These are phyloP conservation scores for Fusarium sp. DNA, from an alignment of 2,329 filamentous ascomycete species.

Conservation along the genomic window DNA sequence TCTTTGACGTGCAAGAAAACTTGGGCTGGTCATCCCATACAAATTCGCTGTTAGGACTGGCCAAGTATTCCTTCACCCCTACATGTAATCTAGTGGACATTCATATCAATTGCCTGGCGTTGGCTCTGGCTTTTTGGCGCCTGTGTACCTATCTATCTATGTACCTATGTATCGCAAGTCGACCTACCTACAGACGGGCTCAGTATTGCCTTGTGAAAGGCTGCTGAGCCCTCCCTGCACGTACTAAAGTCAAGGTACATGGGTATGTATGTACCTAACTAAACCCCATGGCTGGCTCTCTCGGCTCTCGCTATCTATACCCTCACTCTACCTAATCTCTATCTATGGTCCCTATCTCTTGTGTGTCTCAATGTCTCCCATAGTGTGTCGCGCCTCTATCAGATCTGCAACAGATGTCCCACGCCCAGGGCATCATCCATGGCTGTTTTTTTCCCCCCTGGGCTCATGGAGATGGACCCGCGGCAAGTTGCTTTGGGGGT, in stretches of 20 bases:
- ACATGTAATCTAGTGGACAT: background rate
- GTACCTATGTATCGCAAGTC: conserved; percentile 20
- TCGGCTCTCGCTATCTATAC: conserved; percentile 16
- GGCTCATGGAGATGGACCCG: conserved; percentile 26
- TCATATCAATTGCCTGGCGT: conserved; percentile 18
- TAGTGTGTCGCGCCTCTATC: conserved; percentile 28
- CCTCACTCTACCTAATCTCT: conserved; percentile 29
- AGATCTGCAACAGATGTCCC: conserved; percentile 29
- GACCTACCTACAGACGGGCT: conserved; percentile 16
- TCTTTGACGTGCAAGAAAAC: no score
- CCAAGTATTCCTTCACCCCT: no score
- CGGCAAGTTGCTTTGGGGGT: conserved; percentile 6
- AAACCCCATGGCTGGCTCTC: no score
- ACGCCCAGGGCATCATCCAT: conserved; percentile 25
- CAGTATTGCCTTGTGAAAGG: conserved; percentile 28
- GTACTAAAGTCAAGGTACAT: conserved; percentile 8
- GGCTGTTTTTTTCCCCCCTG: conserved; percentile 19
- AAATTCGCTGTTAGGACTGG: no score
- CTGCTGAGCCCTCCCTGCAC: conserved; percentile 4
- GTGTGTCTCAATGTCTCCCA: background rate
- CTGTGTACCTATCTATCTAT: background rate
- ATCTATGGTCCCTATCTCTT: conserved; percentile 1
- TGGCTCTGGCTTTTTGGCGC: no score
- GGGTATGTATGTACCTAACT: no score
- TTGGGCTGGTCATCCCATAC: no score